Percentiles rank a stretch among this genome's conserved stretches.
These are phyloP conservation scores for Botrytis elliptica DNA, from an alignment of 2,329 filamentous ascomycete species.

Conservation along the genomic window DNA sequence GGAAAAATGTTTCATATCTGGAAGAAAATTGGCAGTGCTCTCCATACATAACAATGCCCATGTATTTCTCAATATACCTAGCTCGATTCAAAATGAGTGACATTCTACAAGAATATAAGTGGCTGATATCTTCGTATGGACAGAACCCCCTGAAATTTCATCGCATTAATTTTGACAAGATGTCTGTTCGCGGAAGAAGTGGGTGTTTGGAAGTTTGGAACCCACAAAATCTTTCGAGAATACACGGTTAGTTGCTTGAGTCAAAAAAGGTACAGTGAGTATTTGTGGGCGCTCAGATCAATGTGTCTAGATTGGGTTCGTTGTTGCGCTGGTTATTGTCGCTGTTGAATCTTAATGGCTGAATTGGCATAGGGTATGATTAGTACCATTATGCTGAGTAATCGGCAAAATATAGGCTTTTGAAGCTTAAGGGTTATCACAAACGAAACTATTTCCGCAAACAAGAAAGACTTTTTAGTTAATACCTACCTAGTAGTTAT, in stretches of 20 bases:
- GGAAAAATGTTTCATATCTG: not conserved
- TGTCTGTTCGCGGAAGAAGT: not conserved
- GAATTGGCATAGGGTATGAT: not conserved
- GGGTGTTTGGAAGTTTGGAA: not conserved
- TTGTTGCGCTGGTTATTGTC: no score
- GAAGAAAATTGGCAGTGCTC: not conserved
- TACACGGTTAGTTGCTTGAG: not conserved
- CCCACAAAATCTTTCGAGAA: not conserved
- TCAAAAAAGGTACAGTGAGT: not conserved
- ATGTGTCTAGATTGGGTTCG: not conserved
- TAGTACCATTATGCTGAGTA: not conserved
- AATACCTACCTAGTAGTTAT: not conserved
- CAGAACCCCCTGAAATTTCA: not conserved
- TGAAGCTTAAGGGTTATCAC: not conserved
- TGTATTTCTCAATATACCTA: not conserved
- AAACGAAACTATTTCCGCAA: not conserved
- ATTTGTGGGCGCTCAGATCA: not conserved
- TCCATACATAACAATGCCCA: not conserved
- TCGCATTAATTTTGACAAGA: not conserved
- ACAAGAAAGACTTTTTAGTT: not conserved
- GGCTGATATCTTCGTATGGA: not conserved
- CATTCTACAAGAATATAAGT: not conserved
- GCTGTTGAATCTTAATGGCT: not conserved
- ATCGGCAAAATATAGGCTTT: not conserved
- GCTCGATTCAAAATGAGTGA: not conserved